A percentile compares a stretch with the other conserved stretches of the same genome.
Evolutionary conservation across 441 rosid genomes (phyloP).

Genomic region (Codiaeum variegatum): DNA sequence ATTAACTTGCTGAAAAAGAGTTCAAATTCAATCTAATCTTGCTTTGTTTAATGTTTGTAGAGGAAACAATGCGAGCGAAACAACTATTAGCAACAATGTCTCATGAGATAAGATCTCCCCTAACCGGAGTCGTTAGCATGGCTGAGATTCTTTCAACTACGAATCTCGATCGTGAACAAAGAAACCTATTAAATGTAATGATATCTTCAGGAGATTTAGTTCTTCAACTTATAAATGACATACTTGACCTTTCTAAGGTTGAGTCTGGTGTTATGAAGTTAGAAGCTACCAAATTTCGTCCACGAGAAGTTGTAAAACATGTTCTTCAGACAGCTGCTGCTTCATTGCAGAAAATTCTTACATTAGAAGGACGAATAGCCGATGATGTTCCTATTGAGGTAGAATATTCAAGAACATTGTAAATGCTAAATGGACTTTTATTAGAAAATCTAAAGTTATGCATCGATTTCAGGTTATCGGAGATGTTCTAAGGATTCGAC

Average conservation of each 20-base stretch:
- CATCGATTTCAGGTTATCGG: constrained; percentile 65
- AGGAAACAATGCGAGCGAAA: constrained; percentile 98
- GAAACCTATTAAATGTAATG: constrained; percentile 76
- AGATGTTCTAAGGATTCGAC: constrained; percentile 90
- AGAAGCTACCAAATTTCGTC: constrained; percentile 91
- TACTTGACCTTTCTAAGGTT: constrained; percentile 97
- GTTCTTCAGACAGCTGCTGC: constrained; percentile 98
- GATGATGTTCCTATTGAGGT: constrained; percentile 94
- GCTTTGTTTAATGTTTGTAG: constrained; percentile 33
- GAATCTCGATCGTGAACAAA: constrained; percentile 72
- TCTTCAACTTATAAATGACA: constrained; percentile 88
- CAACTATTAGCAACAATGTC: constrained; percentile 98
- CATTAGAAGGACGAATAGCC: constrained; percentile 73
- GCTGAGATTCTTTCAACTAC: constrained; percentile 86
- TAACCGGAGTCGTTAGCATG: constrained; percentile 92
- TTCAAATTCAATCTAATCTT: constrained; percentile 12
- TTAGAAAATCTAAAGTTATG: background rate
- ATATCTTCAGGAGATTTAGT: constrained; percentile 94
- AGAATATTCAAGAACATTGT: background rate
- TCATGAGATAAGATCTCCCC: constrained; percentile 94
- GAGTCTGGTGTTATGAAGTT: constrained; percentile 98
- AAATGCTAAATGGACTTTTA: background rate
- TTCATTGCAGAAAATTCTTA: constrained; percentile 68
- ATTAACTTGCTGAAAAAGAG: constrained; percentile 3
- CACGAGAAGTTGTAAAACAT: constrained; percentile 87